Percentiles rank a stretch among this genome's conserved stretches.
Evolutionary conservation across 2,329 filamentous ascomycete genomes (phyloP).

Genomic region (Cordyceps tenuipes): DNA sequence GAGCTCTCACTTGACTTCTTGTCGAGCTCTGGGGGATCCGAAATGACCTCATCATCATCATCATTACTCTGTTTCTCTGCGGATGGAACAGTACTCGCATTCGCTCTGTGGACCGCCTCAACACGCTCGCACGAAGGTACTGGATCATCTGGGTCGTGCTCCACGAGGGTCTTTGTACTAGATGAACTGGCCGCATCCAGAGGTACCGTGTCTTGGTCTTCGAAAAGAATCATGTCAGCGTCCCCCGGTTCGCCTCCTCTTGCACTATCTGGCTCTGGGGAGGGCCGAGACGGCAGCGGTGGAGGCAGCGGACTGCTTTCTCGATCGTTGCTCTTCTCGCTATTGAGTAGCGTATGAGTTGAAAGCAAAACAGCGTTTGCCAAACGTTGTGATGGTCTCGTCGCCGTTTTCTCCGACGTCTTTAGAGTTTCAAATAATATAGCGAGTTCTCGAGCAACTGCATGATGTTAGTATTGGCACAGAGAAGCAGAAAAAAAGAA

Average conservation of each 20-base stretch:
- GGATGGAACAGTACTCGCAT: constrained; percentile 16
- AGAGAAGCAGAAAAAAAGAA: constrained; percentile 25
- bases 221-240: constrained; percentile 26
- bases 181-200: constrained; percentile 36
- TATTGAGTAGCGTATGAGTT: constrained; percentile 30
- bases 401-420: constrained; percentile 49
- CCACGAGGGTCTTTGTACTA: constrained; percentile 46
- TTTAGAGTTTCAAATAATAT: constrained; percentile 64
- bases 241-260: constrained; percentile 21
- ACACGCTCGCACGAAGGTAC: constrained; percentile 29
- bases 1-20: not conserved
- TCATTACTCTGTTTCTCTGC: not conserved
- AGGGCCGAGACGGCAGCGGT: constrained; percentile 41
- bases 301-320: constrained; percentile 29
- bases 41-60: constrained; percentile 20
- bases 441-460: constrained; percentile 68
- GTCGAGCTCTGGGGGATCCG: constrained; percentile 4
- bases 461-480: constrained; percentile 25
- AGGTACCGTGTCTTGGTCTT: constrained; percentile 22
- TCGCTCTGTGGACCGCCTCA: constrained; percentile 15
- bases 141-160: constrained; percentile 29
- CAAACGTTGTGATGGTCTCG: constrained; percentile 66
- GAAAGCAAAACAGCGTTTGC: constrained; percentile 69
- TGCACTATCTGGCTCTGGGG: constrained; percentile 28
- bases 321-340: constrained; percentile 22